Evolutionary conservation across 805 yeast species (phyloP).

Genomic region (Candida golubevii): DNA sequence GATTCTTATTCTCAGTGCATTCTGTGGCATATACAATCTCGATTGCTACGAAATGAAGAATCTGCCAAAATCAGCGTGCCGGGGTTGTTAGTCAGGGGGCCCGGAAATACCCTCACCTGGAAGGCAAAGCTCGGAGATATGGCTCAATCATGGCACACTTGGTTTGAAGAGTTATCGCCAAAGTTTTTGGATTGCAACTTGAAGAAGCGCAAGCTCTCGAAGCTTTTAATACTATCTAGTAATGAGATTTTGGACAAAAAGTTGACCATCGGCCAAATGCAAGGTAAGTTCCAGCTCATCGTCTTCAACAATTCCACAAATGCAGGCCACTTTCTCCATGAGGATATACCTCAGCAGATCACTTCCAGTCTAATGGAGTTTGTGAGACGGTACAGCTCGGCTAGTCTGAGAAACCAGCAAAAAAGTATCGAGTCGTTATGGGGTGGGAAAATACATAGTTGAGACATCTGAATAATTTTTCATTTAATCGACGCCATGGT

Average conservation of each 20-base stretch:
- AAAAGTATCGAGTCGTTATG: slow-evolving; percentile 33
- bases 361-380: slow-evolving; percentile 53
- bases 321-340: slow-evolving; percentile 93
- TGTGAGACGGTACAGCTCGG: slow-evolving; percentile 41
- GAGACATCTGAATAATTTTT: too few relatives aligned
- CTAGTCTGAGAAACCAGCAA: slow-evolving; percentile 27
- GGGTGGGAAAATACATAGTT: slow-evolving; percentile 26
- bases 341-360: slow-evolving; percentile 72
- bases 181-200: slow-evolving; percentile 36
- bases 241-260: slow-evolving; percentile 83
- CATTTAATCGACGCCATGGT: slow-evolving; percentile 44
- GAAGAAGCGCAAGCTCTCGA: slow-evolving; percentile 35
- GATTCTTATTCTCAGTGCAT: slow-evolving; percentile 54
- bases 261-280: slow-evolving; percentile 95
- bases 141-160: slow-evolving; percentile 66
- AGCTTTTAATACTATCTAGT: slow-evolving; percentile 78
- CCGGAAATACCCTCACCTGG: slow-evolving; percentile 45
- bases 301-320: slow-evolving; percentile 54
- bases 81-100: slow-evolving; percentile 41
- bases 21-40: slow-evolving; percentile 71
- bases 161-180: slow-evolving; percentile 73
- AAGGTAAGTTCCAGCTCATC: slow-evolving; percentile 87
- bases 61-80: slow-evolving; percentile 83
- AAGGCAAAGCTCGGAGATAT: slow-evolving; percentile 59
- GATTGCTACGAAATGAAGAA: slow-evolving; percentile 47